A percentile compares a stretch with the other conserved stretches of the same genome.
These are phyloP conservation scores for Rhododendron williamsianum DNA, from an alignment of 148 eudicot genomes.

Conservation along the genomic window DNA sequence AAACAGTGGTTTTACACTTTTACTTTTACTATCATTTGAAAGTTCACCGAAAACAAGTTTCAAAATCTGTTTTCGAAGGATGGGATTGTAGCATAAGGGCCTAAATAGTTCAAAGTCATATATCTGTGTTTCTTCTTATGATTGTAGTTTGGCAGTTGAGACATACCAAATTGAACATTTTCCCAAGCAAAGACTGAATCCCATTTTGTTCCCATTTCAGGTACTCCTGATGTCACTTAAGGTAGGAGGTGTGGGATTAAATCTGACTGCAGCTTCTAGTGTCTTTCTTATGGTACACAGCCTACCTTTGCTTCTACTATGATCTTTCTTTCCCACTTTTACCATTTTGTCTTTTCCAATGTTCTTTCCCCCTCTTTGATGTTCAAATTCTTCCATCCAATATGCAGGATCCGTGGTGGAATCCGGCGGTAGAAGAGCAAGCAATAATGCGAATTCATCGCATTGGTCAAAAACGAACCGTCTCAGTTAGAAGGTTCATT, in stretches of 20 bases:
- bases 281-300: background rate
- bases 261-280: constrained; percentile 13
- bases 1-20: background rate
- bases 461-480: constrained; percentile 60
- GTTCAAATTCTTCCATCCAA: background rate
- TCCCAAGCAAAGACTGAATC: background rate
- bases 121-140: background rate
- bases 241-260: constrained; percentile 72
- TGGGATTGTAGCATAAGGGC: background rate
- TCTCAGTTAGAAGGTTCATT: constrained; percentile 62
- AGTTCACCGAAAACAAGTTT: background rate
- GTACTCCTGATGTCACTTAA: constrained; percentile 62
- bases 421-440: constrained; percentile 75
- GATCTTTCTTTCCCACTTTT: background rate
- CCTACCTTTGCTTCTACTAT: background rate
- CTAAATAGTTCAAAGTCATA: background rate
- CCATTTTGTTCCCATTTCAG: constrained; percentile 21
- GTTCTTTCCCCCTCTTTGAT: background rate
- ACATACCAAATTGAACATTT: background rate
- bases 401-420: constrained; percentile 76
- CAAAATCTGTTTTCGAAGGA: background rate
- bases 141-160: background rate
- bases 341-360: no score
- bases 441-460: constrained; percentile 75
- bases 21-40: background rate